Percentiles rank a stretch among this genome's conserved stretches.
phyloP scores from a whole-genome alignment of 2,329 filamentous ascomycete species.

The Botryotinia narcissicola region DNA sequence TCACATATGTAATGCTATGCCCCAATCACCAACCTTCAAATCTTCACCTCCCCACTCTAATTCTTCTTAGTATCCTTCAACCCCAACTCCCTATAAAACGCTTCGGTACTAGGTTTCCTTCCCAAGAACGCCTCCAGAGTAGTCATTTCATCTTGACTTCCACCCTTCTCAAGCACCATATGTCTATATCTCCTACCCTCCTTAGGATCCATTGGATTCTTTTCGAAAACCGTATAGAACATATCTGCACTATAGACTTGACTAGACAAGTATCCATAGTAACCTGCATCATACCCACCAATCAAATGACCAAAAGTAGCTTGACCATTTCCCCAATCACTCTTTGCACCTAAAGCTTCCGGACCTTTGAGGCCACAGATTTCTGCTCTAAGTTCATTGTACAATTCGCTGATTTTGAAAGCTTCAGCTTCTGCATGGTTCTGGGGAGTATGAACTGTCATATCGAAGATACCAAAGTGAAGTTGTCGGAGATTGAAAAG shows the following conservation, averaged over 20 bases:
- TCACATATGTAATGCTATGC: too few relatives aligned
- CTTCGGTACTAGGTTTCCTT: constrained; percentile 70
- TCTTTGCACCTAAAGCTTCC: constrained; percentile 56
- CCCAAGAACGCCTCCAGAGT: constrained; percentile 77
- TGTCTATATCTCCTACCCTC: constrained; percentile 75
- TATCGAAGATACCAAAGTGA: constrained; percentile 80
- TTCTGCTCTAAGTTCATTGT: constrained; percentile 70
- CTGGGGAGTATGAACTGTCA: constrained; percentile 71
- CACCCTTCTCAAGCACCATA: constrained; percentile 74
- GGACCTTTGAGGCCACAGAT: constrained; percentile 74
- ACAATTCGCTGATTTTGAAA: constrained; percentile 63
- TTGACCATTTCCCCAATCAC: constrained; percentile 70
- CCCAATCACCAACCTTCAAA: neutral
- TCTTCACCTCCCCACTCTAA: neutral
- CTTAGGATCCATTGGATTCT: constrained; percentile 72
- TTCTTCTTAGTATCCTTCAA: constrained; percentile 32
- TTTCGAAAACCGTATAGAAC: constrained; percentile 78
- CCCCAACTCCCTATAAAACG: constrained; percentile 78
- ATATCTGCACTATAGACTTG: constrained; percentile 83
- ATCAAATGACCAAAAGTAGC: constrained; percentile 81
- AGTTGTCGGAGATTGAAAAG: constrained; percentile 76
- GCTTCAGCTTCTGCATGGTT: constrained; percentile 67
- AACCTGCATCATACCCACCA: constrained; percentile 80
- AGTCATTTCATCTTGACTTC: constrained; percentile 77
- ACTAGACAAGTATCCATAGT: constrained; percentile 73